phyloP scores from a whole-genome alignment of 2,329 filamentous ascomycete genomes.

The Alternaria rosae region DNA sequence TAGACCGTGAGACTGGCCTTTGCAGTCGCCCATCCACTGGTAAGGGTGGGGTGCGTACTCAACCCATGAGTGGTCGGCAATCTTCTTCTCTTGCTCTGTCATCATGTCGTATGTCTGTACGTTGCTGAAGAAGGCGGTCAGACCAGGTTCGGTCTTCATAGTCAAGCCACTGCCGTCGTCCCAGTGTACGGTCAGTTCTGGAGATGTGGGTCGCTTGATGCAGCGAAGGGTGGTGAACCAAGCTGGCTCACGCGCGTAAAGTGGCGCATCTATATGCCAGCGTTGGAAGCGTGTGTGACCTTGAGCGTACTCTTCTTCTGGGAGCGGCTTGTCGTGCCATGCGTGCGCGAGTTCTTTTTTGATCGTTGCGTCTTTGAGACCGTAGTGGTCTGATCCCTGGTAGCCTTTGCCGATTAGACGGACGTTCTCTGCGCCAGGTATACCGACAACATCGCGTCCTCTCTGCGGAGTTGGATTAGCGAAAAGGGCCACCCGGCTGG shows the following conservation, averaged over 20 bases:
- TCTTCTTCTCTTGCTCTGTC: constrained; percentile 50
- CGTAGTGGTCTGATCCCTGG: constrained; percentile 56
- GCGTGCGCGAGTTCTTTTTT: constrained; percentile 42
- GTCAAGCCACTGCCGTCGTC: constrained; percentile 54
- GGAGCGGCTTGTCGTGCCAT: constrained; percentile 50
- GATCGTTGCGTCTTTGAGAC: constrained; percentile 50
- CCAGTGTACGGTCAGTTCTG: constrained; percentile 52
- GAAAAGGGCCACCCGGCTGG: rapidly evolving
- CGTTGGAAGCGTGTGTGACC: constrained; percentile 57
- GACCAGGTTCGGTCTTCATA: constrained; percentile 54
- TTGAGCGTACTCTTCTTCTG: constrained; percentile 56
- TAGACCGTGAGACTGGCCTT: constrained; percentile 52
- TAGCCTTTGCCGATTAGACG: constrained; percentile 57
- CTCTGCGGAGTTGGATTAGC: neutral
- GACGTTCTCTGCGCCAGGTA: constrained; percentile 56
- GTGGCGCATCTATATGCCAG: constrained; percentile 60
- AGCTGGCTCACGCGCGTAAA: constrained; percentile 53
- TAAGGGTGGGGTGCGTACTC: constrained; percentile 58
- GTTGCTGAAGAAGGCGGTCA: constrained; percentile 56
- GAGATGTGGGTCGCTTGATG: constrained; percentile 49
- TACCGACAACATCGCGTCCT: constrained; percentile 16
- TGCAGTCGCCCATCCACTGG: constrained; percentile 47
- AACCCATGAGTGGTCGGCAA: constrained; percentile 56
- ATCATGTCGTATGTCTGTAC: constrained; percentile 54
- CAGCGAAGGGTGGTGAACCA: constrained; percentile 55